These are phyloP conservation scores for Trichoderma parareesei DNA, from an alignment of 495 filamentous ascomycete genomes.

Conservation along the genomic window DNA sequence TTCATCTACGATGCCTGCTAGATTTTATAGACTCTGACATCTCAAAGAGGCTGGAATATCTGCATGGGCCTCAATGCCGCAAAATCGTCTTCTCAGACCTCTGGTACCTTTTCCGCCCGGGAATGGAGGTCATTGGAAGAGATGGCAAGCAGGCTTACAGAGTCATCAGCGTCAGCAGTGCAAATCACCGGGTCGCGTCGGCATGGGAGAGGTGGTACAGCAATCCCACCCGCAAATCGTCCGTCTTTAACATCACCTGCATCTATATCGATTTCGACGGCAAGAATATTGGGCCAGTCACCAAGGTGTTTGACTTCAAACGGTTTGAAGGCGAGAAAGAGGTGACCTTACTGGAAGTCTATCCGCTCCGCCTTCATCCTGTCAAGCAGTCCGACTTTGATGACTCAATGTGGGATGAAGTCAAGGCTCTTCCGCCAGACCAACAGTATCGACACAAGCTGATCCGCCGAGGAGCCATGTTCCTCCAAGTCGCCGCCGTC, in stretches of 20 bases:
- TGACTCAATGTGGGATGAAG: background rate
- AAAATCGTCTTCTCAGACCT: slow-evolving; percentile 28
- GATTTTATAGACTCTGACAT: background rate
- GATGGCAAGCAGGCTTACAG: slow-evolving; percentile 21
- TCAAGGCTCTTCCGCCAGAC: background rate
- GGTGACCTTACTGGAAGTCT: slow-evolving; percentile 45
- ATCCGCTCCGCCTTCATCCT: slow-evolving; percentile 43
- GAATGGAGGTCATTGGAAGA: slow-evolving; percentile 26
- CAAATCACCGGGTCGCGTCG: slow-evolving; percentile 12
- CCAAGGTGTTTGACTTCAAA: slow-evolving; percentile 32
- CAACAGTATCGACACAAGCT: slow-evolving; percentile 13
- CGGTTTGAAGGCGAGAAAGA: slow-evolving; percentile 43
- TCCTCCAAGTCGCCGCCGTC: slow-evolving; percentile 20
- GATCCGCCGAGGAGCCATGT: slow-evolving; percentile 23
- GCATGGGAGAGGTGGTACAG: slow-evolving; percentile 10
- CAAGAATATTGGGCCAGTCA: slow-evolving; percentile 40
- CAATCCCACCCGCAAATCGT: background rate
- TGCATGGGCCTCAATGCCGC: slow-evolving; percentile 7
- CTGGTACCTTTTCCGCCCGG: slow-evolving; percentile 30
- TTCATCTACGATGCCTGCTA: background rate
- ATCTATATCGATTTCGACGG: slow-evolving; percentile 54
- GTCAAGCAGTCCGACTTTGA: slow-evolving; percentile 10
- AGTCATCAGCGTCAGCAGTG: slow-evolving; percentile 18
- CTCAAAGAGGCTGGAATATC: background rate
- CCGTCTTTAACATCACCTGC: slow-evolving; percentile 16